Conservation (phyloP, 169 alveolate species). For the Theileria orientalis region DNA sequence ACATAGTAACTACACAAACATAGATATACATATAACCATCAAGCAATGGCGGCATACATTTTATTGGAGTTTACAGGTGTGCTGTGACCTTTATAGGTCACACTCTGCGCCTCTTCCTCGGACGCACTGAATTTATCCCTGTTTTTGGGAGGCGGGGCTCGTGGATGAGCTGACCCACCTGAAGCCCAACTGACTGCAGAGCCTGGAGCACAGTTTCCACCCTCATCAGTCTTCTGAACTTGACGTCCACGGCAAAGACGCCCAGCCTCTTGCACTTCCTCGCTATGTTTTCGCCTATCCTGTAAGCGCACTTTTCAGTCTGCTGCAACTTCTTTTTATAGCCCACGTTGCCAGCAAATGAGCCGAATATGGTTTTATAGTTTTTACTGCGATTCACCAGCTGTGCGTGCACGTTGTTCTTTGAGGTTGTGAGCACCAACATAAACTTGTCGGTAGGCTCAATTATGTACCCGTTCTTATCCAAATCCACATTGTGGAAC, state of each 20-base stretch:
- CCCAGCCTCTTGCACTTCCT: constrained; percentile 85
- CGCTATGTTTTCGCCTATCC: constrained; percentile 85
- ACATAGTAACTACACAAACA: no score
- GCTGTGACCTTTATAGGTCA: no score
- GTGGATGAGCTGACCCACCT: constrained; percentile 78
- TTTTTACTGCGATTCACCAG: constrained; percentile 76
- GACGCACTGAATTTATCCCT: constrained; percentile 80
- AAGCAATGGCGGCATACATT: no score
- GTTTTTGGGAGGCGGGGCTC: constrained; percentile 84
- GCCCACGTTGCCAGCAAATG: constrained; percentile 86
- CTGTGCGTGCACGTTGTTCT: constrained; percentile 84
- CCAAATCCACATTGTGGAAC: constrained; percentile 84
- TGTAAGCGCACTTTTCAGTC: constrained; percentile 79
- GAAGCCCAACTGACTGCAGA: constrained; percentile 80
- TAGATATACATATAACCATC: no score
- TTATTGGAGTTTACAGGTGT: no score
- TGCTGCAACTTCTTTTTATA: constrained; percentile 77
- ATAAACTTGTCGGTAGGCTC: constrained; percentile 84
- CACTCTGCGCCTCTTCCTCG: constrained; percentile 82
- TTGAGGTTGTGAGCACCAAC: constrained; percentile 78
- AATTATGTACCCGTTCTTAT: constrained; percentile 75
- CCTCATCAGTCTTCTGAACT: constrained; percentile 80
- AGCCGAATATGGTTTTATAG: constrained; percentile 78
- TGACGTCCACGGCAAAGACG: constrained; percentile 74
- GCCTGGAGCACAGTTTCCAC: constrained; percentile 83